These are phyloP conservation scores for Trebouxia gelatinosa DNA, from an alignment of 163 green algal species.

Conservation along the genomic window DNA sequence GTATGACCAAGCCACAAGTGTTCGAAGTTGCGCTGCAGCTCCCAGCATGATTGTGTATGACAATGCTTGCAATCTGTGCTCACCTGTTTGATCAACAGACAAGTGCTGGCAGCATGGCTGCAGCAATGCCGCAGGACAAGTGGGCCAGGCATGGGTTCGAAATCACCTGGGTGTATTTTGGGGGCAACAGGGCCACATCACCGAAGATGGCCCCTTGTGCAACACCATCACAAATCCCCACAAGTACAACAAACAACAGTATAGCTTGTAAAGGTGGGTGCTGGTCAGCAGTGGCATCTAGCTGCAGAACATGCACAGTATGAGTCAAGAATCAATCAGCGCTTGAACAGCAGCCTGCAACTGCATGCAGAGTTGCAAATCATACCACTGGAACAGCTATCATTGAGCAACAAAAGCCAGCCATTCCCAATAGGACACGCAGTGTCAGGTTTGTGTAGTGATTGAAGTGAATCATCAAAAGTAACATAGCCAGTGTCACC, in stretches of 20 bases:
- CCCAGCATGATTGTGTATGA: too few relatives aligned
- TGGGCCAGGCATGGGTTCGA: neutral
- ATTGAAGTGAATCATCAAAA: conserved; percentile 51
- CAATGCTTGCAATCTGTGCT: too few relatives aligned
- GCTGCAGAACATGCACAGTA: too few relatives aligned
- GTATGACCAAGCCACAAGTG: too few relatives aligned
- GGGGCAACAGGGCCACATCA: conserved; percentile 61
- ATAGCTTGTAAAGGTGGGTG: conserved; percentile 36
- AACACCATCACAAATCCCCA: conserved; percentile 65
- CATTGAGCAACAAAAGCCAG: conserved; percentile 59
- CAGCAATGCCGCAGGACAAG: too few relatives aligned
- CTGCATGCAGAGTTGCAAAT: too few relatives aligned
- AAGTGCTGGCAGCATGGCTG: too few relatives aligned
- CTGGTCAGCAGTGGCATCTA: conserved; percentile 35
- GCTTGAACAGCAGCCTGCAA: too few relatives aligned
- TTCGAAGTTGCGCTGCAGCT: too few relatives aligned
- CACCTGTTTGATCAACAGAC: too few relatives aligned
- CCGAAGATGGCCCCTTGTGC: conserved; percentile 79
- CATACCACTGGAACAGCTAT: conserved; percentile 57
- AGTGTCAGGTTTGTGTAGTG: conserved; percentile 17
- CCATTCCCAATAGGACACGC: conserved; percentile 61
- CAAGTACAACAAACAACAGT: conserved; percentile 52
- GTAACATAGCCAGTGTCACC: conserved; percentile 52
- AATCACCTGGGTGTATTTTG: conserved; percentile 68
- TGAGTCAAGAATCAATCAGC: too few relatives aligned